These are phyloP conservation scores for Daedaleopsis sinensis DNA, from an alignment of 768 basidiomycete species.

Conservation along the genomic window DNA sequence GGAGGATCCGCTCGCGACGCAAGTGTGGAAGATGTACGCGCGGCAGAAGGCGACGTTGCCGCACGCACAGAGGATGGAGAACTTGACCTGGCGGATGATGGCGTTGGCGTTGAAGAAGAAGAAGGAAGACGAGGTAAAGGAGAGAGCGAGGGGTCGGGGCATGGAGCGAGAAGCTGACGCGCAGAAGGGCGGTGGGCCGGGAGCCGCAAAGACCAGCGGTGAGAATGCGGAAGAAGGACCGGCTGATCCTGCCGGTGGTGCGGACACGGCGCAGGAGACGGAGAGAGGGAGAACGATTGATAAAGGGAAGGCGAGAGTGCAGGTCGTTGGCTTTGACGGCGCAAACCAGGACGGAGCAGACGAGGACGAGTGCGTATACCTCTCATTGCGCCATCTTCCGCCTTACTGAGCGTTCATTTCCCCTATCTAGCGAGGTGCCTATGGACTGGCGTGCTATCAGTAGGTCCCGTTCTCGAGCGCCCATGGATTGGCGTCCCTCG, in stretches of 20 bases:
- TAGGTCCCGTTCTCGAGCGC: slow-evolving; percentile 85
- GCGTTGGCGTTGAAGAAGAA: slow-evolving; percentile 90
- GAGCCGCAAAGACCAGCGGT: neutral
- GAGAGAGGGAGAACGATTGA: slow-evolving; percentile 75
- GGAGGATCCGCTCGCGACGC: slow-evolving; percentile 91
- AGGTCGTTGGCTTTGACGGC: slow-evolving; percentile 83
- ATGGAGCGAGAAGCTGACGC: slow-evolving; percentile 20
- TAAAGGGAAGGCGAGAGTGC: slow-evolving; percentile 79
- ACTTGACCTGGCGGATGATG: slow-evolving; percentile 99
- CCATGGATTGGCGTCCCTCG: slow-evolving; percentile 89
- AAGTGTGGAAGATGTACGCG: slow-evolving; percentile 97
- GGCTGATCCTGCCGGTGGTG: slow-evolving; percentile 9
- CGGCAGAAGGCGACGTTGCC: slow-evolving; percentile 88
- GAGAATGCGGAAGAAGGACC: slow-evolving; percentile 8
- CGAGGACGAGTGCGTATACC: slow-evolving; percentile 68
- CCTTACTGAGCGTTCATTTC: slow-evolving; percentile 25
- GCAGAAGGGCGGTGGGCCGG: slow-evolving; percentile 5
- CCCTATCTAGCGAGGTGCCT: slow-evolving; percentile 39
- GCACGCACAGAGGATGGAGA: slow-evolving; percentile 96
- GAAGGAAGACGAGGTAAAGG: slow-evolving; percentile 61
- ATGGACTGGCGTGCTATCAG: slow-evolving; percentile 97
- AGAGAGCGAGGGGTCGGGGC: slow-evolving; percentile 27
- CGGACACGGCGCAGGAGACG: slow-evolving; percentile 33
- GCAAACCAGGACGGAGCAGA: slow-evolving; percentile 70
- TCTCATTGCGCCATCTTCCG: slow-evolving; percentile 22